Evolutionary conservation across 257 asterid genomes (phyloP), one percentile per base, ranked within the genome.

Genomic region (Nicotiana obtusifolia): DNA sequence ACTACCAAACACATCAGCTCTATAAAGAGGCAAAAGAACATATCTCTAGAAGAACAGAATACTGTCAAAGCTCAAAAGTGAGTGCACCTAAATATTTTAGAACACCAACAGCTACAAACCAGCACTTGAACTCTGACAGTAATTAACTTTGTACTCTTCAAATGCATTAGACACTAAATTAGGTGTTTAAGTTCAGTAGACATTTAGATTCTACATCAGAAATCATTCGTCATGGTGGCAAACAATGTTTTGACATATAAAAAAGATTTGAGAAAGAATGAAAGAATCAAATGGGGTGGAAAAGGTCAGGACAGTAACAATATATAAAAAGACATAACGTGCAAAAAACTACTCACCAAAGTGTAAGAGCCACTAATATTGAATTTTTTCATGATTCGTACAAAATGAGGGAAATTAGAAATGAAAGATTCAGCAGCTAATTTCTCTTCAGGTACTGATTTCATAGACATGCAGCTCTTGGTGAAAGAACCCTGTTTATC

Each of bases 361-460:
- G 98, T 93, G 91, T 80, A 95, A 22, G 98, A 95, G 82, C 97
- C 95, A 85, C 98, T 88, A 85, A 93, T 78, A 87, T 95, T 95
- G 87, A 95, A 95, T 89, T 92, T 93, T 81, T 95, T 95, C 99
- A 95, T 95, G 81, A 92, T 84, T 84, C 94, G 89, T 78, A 95
- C 97, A 82, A 95, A 95, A 87, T 92, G 93, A 44, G 99, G 99
- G 84, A 87, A 91, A 85, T 84, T 89, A 35, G 99, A 95, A 77
- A 85, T 86, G 71, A 95, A 95, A 84, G 88, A 86, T 76, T 89
- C 89, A 53, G 97, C 99, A 75, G 97, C 99, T 49, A 92, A 86
- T 91, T 93, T 95, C 84, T 95, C 99, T 90, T 93, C 98, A 26
- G 99, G 99, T 24, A 89, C 97, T 10, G 97, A 93, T 87, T 95